These are phyloP conservation scores for Chalaropsis ovoidea DNA, from an alignment of 2,329 filamentous ascomycete species.

Conservation along the genomic window DNA sequence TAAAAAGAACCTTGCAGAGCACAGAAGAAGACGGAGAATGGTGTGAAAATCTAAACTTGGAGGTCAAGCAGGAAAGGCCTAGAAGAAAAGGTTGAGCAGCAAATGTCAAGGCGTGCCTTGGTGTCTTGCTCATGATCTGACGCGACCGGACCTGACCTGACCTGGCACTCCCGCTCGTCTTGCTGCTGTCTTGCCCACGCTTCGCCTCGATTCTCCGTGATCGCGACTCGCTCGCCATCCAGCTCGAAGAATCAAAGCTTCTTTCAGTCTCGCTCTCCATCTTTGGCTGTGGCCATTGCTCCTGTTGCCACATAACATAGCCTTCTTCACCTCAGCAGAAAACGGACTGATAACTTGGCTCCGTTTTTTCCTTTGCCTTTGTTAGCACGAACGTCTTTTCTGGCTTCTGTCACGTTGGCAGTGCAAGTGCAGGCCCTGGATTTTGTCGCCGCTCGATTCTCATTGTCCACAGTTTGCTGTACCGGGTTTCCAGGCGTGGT, in stretches of 20 bases:
- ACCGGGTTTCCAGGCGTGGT: no score
- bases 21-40: background rate
- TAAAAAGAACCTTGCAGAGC: constrained; percentile 7
- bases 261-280: background rate
- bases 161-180: no score
- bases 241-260: background rate
- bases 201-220: no score
- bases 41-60: constrained; percentile 6
- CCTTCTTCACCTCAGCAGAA: background rate
- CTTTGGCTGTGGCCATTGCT: background rate
- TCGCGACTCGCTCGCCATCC: background rate
- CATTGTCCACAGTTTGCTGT: background rate
- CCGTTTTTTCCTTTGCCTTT: background rate
- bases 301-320: background rate
- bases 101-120: no score
- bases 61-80: background rate
- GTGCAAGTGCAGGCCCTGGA: background rate
- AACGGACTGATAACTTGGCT: background rate
- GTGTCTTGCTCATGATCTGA: no score
- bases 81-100: no score
- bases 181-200: no score
- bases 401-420: background rate
- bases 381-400: background rate
- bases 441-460: background rate
- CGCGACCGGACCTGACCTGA: no score